phyloP scores from a whole-genome alignment of 225 moss, liverwort and hornwort species.

The Climacium dendroides region DNA sequence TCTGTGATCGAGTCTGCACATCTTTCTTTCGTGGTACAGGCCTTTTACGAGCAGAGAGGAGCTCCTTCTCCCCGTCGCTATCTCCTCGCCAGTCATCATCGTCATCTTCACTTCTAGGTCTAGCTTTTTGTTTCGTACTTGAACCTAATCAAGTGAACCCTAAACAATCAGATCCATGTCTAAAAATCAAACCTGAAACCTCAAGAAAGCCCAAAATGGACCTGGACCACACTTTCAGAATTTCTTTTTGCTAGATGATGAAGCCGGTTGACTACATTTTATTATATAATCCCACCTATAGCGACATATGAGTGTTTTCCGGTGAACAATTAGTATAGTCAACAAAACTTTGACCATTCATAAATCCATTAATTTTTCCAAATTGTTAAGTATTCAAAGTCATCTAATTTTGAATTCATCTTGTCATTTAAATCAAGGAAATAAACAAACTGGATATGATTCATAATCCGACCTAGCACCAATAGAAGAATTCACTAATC shows the following conservation, averaged over 20 bases:
- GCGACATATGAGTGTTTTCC: not conserved
- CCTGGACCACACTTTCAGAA: not conserved
- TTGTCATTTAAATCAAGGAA: not conserved
- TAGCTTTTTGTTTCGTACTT: not conserved
- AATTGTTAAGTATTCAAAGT: not conserved
- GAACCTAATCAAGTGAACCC: not conserved
- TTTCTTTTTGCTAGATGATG: not conserved
- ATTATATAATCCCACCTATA: not conserved
- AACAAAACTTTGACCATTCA: not conserved
- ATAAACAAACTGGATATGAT: not conserved
- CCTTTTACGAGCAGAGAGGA: not conserved
- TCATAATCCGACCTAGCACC: not conserved
- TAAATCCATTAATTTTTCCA: not conserved
- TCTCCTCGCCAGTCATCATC: conserved; percentile 41
- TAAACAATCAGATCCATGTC: not conserved
- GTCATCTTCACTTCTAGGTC: not conserved
- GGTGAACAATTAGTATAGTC: not conserved
- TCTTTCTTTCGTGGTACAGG: not conserved
- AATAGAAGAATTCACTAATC: not conserved
- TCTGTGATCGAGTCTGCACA: not conserved
- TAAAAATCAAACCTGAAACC: not conserved
- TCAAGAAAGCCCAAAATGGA: not conserved
- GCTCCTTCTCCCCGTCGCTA: conserved; percentile 13
- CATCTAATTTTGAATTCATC: not conserved
- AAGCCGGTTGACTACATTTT: not conserved